Percentiles rank a stretch among this genome's conserved stretches.
Evolutionary conservation across 257 asterid genomes (phyloP).

Genomic region (Fraxinus anomala): DNA sequence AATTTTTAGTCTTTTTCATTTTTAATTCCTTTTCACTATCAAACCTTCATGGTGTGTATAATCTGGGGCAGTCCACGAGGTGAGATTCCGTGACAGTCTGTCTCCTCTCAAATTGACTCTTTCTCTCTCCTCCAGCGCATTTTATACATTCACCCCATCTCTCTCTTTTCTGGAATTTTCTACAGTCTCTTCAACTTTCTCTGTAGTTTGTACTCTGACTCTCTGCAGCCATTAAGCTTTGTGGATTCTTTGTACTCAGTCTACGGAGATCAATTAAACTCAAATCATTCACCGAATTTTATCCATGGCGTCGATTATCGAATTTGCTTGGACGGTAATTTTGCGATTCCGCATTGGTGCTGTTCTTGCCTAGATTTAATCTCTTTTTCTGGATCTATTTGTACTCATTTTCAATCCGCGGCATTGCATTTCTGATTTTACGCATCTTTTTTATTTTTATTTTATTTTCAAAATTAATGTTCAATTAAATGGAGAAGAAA

Average conservation of each 20-base stretch:
- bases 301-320: slow-evolving; percentile 43
- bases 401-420: not conserved
- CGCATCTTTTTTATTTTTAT: not conserved
- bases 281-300: not conserved
- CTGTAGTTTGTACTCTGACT: not conserved
- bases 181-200: not conserved
- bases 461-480: not conserved
- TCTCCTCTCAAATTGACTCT: slow-evolving; percentile 25
- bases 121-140: not conserved
- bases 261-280: not conserved
- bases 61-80: slow-evolving; percentile 32
- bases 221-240: not conserved
- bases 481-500: not conserved
- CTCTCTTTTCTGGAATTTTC: no score
- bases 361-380: slow-evolving; percentile 3
- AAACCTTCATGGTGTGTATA: no score
- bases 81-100: slow-evolving; percentile 53
- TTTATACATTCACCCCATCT: no score
- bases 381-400: not conserved
- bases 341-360: not conserved
- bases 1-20: no score
- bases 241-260: not conserved
- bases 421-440: not conserved
- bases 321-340: slow-evolving; percentile 58
- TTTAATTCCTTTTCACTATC: no score